Base-by-base conservation (phyloP, 495 filamentous ascomycete genomes). In the Cairneyella variabilis region DNA sequence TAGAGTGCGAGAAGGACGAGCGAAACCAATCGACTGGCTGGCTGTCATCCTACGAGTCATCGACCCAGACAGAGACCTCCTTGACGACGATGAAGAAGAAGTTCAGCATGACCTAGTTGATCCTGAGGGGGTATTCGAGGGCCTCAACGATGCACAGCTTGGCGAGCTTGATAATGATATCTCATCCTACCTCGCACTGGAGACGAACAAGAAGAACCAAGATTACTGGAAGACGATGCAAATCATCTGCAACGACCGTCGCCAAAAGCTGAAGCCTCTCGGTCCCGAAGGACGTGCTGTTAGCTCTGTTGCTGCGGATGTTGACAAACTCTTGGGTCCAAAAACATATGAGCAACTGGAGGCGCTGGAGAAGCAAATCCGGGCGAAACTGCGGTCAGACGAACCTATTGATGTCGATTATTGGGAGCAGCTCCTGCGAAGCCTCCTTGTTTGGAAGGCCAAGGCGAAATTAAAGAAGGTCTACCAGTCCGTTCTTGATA, bases 371-470 rank as follows among this genome's bases (percentile, higher is more conserved):
- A 78, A 73, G 48, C 90, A 96, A 66, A 91, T 98, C 59, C 80
- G 78, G 57, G 71, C 72, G 8, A 98, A 97, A 68, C 67, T 98
- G 34, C 76, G 84, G 37, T 93, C 89, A 11, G 84, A 95, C 57
- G 91, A 97, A 65, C 86, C 88, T 9, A 90, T 97, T 62, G 95
- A 98, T 71, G 89, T 86, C 3, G 93, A 98, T 66, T 98, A 97
- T 67, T 98, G 93, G 93, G 90, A 95, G 59, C 88, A 95, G 61
- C 77, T 98, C 2, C 75, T 97, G 42, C 82, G 84, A 57, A 95
- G 86, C 63, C 71, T 98, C 36, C 74, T 84, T 12, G 83, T 95
- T 3, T 96, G 87, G 83, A 97, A 97, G 69, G 89, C 92, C 4
- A 90, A 88, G 63, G 90, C 92, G 2, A 89, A 87, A 61, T 70